A percentile compares a stretch with the other conserved stretches of the same genome.
Evolutionary conservation across 73 alveolate species (phyloP).

Genomic region (Symbiodinium pilosum): DNA sequence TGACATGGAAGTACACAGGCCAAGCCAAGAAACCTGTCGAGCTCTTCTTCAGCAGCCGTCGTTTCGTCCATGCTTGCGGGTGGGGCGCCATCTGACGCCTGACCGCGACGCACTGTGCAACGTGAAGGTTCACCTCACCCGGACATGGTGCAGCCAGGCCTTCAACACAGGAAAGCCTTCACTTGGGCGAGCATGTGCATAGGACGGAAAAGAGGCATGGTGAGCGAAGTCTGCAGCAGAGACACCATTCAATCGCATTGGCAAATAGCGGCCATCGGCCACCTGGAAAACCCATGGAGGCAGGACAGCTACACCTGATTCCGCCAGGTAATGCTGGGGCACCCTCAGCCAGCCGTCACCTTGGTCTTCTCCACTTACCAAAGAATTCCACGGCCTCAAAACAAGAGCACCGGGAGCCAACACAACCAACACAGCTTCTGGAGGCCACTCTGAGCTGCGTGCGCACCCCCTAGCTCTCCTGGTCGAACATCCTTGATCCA

Average conservation of each 20-base stretch:
- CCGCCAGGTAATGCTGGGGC: not conserved
- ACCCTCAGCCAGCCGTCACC: conserved; percentile 94
- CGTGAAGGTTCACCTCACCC: not conserved
- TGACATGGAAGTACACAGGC: too few relatives aligned
- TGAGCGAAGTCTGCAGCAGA: too few relatives aligned
- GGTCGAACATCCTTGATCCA: conserved; percentile 86
- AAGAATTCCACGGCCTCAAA: conserved; percentile 69
- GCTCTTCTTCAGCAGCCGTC: conserved; percentile 74
- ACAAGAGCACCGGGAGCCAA: not conserved
- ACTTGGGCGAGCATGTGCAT: not conserved
- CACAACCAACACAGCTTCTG: not conserved
- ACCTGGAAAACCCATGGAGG: conserved; percentile 32
- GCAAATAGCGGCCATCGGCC: conserved; percentile 75
- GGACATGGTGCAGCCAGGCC: not conserved
- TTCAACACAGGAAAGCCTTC: not conserved
- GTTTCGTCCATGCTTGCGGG: not conserved
- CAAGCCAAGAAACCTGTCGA: too few relatives aligned
- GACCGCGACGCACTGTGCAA: not conserved
- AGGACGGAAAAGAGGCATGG: not conserved
- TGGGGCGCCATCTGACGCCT: not conserved
- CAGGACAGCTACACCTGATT: too few relatives aligned
- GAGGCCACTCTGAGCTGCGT: not conserved
- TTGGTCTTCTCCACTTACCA: conserved; percentile 67
- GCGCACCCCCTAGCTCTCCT: conserved; percentile 85
- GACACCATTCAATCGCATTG: conserved; percentile 25